These are phyloP conservation scores for Kalanchoe fedtschenkoi DNA, from an alignment of 164 flowering plant species.

Conservation along the genomic window DNA sequence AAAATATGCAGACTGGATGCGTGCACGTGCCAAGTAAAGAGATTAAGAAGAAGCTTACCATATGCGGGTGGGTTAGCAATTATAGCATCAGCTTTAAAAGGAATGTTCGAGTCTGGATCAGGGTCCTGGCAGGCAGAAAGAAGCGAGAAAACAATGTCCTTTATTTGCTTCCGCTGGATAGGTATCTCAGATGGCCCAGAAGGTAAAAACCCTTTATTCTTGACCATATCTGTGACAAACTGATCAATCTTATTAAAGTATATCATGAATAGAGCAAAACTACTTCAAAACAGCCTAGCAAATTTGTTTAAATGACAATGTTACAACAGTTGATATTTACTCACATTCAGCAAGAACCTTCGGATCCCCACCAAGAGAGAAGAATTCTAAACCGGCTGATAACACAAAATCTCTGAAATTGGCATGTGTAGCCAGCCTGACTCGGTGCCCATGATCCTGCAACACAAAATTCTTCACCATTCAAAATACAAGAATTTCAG, in stretches of 20 bases:
- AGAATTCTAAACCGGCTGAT: constrained; percentile 43
- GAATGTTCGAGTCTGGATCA: constrained; percentile 29
- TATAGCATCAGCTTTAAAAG: constrained; percentile 47
- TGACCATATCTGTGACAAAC: constrained; percentile 47
- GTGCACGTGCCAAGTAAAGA: not conserved
- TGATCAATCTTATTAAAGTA: not conserved
- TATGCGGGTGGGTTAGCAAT: constrained; percentile 63
- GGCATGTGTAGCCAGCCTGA: constrained; percentile 44
- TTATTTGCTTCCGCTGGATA: constrained; percentile 40
- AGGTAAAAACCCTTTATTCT: constrained; percentile 61
- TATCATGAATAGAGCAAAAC: not conserved
- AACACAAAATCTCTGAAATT: constrained; percentile 44
- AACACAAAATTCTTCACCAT: constrained; percentile 3
- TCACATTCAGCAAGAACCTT: constrained; percentile 52
- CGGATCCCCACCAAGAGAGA: constrained; percentile 50
- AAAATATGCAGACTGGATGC: not conserved
- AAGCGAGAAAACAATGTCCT: constrained; percentile 38
- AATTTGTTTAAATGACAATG: not conserved
- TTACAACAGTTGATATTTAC: constrained; percentile 11
- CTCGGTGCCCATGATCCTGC: constrained; percentile 51
- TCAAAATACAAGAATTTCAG: not conserved
- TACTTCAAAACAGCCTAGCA: not conserved
- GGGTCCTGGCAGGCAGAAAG: constrained; percentile 44
- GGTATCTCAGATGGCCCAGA: constrained; percentile 51
- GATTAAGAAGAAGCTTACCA: constrained; percentile 18